Evolutionary conservation across 345 rosid genomes (phyloP).

Genomic region (Eucalyptus curtisii): DNA sequence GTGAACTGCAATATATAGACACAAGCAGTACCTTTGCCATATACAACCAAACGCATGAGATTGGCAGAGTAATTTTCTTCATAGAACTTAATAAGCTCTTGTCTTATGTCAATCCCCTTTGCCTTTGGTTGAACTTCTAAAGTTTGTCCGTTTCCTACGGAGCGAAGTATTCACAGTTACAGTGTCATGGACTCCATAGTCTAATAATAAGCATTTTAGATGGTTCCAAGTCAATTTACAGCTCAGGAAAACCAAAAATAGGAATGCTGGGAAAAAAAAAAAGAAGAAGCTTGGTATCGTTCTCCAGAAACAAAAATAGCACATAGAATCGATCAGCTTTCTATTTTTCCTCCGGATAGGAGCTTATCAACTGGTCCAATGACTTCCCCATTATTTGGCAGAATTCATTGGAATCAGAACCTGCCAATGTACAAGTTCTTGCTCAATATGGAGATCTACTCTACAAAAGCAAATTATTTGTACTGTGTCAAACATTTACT

Average conservation of each 20-base stretch:
- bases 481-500: neutral
- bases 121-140: constrained; percentile 66
- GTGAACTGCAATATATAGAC: neutral
- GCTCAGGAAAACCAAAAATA: neutral
- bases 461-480: neutral
- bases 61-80: constrained; percentile 77
- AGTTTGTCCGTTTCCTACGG: constrained; percentile 63
- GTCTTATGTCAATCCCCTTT: constrained; percentile 64
- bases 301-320: neutral
- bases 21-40: too few relatives aligned
- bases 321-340: neutral
- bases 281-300: too few relatives aligned
- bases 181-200: neutral
- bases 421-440: neutral
- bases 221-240: neutral
- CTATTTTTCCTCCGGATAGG: neutral
- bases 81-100: constrained; percentile 70
- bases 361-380: neutral
- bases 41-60: constrained; percentile 25
- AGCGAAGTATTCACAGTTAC: neutral
- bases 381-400: neutral
- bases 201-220: neutral
- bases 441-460: neutral
- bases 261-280: too few relatives aligned
- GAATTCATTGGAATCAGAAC: neutral